These are phyloP conservation scores for Hamigera avellanea DNA, from an alignment of 495 filamentous ascomycete species.

Conservation along the genomic window DNA sequence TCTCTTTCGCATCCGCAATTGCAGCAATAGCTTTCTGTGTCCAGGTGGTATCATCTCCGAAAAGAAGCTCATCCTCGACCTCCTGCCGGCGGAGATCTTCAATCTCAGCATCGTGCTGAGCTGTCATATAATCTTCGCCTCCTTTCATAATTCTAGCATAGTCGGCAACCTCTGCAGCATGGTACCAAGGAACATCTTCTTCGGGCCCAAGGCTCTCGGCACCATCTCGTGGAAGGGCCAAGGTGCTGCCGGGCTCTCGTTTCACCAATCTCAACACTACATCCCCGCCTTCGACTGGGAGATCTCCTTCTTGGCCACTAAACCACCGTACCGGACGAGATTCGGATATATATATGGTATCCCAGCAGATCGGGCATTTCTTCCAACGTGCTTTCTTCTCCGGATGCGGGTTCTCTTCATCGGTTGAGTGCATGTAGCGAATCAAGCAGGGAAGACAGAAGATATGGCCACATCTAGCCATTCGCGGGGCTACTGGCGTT, in stretches of 20 bases:
- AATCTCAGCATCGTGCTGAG: constrained; percentile 70
- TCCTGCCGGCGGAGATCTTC: constrained; percentile 62
- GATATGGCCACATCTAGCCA: constrained; percentile 96
- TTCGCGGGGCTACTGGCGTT: constrained; percentile 81
- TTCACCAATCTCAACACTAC: constrained; percentile 78
- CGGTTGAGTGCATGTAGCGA: constrained; percentile 85
- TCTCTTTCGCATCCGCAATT: constrained; percentile 62
- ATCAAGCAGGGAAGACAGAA: constrained; percentile 92
- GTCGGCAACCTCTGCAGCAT: constrained; percentile 85
- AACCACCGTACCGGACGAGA: constrained; percentile 89
- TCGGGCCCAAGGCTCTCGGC: constrained; percentile 52
- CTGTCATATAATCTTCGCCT: constrained; percentile 72
- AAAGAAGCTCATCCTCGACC: constrained; percentile 81
- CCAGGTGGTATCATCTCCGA: constrained; percentile 90
- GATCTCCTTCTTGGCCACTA: constrained; percentile 69
- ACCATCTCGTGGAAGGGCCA: constrained; percentile 78
- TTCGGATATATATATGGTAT: constrained; percentile 76
- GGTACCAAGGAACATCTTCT: constrained; percentile 86
- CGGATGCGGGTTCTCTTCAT: constrained; percentile 46
- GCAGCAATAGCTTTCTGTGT: constrained; percentile 66
- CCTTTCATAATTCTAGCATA: constrained; percentile 96
- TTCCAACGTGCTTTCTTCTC: constrained; percentile 75
- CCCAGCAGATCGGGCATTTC: constrained; percentile 95
- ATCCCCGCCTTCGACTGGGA: constrained; percentile 75
- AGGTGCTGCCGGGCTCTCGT: constrained; percentile 64